These are phyloP conservation scores for Kodamaea arcana DNA, from an alignment of 1,139 yeast species.

Conservation along the genomic window DNA sequence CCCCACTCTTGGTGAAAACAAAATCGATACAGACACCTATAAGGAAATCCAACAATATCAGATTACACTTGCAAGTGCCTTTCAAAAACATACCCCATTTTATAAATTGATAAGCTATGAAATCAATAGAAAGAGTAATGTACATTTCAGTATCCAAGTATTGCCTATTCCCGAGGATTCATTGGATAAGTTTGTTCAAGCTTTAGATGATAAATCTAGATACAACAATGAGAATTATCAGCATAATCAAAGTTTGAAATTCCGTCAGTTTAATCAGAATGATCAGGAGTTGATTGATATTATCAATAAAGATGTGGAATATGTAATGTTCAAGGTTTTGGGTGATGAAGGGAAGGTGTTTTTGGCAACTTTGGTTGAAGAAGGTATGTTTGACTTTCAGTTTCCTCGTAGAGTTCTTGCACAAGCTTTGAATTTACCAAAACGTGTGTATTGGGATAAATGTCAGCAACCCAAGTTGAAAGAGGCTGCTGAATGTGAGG, in stretches of 20 bases:
- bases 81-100: conserved; percentile 26
- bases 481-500: conserved; percentile 60
- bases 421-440: conserved; percentile 51
- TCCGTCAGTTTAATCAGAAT: conserved; percentile 27
- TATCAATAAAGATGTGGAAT: conserved; percentile 34
- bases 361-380: conserved; percentile 22
- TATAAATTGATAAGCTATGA: conserved; percentile 50
- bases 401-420: conserved; percentile 78
- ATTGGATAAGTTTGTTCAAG: conserved; percentile 30
- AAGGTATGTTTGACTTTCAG: conserved; percentile 55
- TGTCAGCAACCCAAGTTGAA: conserved; percentile 57
- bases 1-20: conserved; percentile 36
- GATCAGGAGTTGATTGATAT: conserved; percentile 18
- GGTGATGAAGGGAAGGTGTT: conserved; percentile 12
- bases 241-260: conserved; percentile 40
- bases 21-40: conserved; percentile 15
- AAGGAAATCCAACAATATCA: conserved; percentile 39
- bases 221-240: conserved; percentile 49
- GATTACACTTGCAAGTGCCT: conserved; percentile 43
- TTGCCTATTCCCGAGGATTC: conserved; percentile 51
- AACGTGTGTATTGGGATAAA: conserved; percentile 68
- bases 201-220: conserved; percentile 36
- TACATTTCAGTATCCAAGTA: conserved; percentile 65
- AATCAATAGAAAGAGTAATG: conserved; percentile 50
- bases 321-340: conserved; percentile 36